Base-by-base conservation (phyloP, 306 rosid species). In the Fragaria nilgerrensis region DNA sequence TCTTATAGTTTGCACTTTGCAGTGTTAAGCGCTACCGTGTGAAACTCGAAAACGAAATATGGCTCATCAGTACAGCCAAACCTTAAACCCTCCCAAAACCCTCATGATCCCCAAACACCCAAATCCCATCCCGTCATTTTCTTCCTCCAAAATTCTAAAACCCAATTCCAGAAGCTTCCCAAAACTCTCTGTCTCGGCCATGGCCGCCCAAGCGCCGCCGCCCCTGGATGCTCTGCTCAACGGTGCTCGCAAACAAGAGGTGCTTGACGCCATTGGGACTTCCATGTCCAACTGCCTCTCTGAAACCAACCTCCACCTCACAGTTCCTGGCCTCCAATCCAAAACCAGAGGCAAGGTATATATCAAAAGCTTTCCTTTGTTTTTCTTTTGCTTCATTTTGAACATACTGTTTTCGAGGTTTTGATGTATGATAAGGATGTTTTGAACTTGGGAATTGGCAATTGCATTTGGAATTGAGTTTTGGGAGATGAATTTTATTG, bases 301-400 rank as follows among this genome's bases (percentile, higher is more conserved):
- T 8, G 97, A 95, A 79, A 92, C 97, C 19, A 87, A 89, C 79
- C 96, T 95, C 49, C 92, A 89, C 63, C 77, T 84, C 37, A 89
- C 96, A 0, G 90, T 95, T 85, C 97, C 98, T 20, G 91, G 86
- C 63, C 90, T 95, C 84, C 83, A 78, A 16, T 90, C 97, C 79
- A 95, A 92, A 89, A 90, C 75, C 75, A 88, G 96, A 53, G 98
- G 98, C 84, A 95, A 95, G 90, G 97, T 95, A 83, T 77, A 22
- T 43, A 34, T 37, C 1, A 41, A 52, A 52, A 34, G 2, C 39
- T 20, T 3, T 27, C n/a, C 14, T 9, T 43, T 43, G 2, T 10
- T 43, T 43, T 9, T 43, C 2, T 9, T 43, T 15, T 20, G 65
- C 32, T 27, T 43, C 12, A 17, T 16, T 68, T 65, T 52, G 13